Base-by-base conservation (phyloP, 345 rosid genomes). In the Sisymbrium irio region DNA sequence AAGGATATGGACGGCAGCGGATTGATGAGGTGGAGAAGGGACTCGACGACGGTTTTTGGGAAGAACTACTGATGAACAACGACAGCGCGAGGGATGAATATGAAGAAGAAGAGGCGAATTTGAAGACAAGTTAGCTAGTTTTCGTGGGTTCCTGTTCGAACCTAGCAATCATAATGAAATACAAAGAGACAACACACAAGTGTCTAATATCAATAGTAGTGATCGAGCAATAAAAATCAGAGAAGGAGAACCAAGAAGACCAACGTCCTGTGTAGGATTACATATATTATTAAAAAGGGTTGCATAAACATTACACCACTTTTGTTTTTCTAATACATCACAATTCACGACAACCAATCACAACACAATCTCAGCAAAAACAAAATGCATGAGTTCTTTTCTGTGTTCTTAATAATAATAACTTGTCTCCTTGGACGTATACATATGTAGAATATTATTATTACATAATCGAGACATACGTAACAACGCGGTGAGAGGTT, bases 31-130 rank as follows among this genome's bases (percentile, higher is more conserved):
- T n/a, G 17, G 82, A 63, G 65, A 77, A 77, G 69, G 82, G 67
- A 30, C 80, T 85, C 5, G 92, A 86, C 57, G 85, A 82, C 17
- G 83, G 81, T 9, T 91, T 89, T 51, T 91, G 95, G 96, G 89
- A 85, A 71, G 91, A 88, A 35, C 56, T 87, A 32, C 60, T 87
- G 62, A 64, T 86, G 78, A 69, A 40, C 63, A 25, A 75, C 55
- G 86, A 79, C 49, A 77, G 73, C 45, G 57, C 40, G 37, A 73
- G 40, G 27, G 80, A 58, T 6, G 44, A 11, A 58, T 44, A 5
- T 10, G 63, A 35, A n/a, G 82, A 35, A 12, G 82, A 17, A 40
- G 86, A 82, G 25, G 94, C 78, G 59, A 86, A 83, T 63, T 86
- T 82, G 8, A 69, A 79, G 78, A 82, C 84, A 42, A 83, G 77